A percentile compares a stretch with the other conserved stretches of the same genome.
Conservation (phyloP, 306 rosid genomes). For the Prunus persica region Prunus_persica_NCBIv2 NC_034009.1:27618001-27618500, state of each 20-base stretch:
- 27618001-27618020: constrained; percentile 48
- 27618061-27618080: constrained; percentile 26
- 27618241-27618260: not conserved
- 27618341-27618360: constrained; percentile 19
- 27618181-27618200: not conserved
- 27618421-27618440: not conserved
- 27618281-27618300: constrained; percentile 48
- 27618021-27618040: constrained; percentile 53
- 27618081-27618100: constrained; percentile 10
- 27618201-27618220: not conserved
- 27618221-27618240: not conserved
- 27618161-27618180: not conserved
- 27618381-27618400: not conserved
- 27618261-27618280: constrained; percentile 8
- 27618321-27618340: constrained; percentile 67
- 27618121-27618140: not conserved
- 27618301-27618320: constrained; percentile 56
- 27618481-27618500: constrained; percentile 21
- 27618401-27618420: not conserved
- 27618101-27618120: not conserved
- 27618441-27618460: no score
- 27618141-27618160: not conserved
- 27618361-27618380: constrained; percentile 14
- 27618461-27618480: not conserved
- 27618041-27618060: constrained; percentile 77